Evolutionary conservation across 495 filamentous ascomycete genomes (phyloP), one percentile per base, ranked within the genome.

Genomic region (Trichocladium antarcticum): DNA sequence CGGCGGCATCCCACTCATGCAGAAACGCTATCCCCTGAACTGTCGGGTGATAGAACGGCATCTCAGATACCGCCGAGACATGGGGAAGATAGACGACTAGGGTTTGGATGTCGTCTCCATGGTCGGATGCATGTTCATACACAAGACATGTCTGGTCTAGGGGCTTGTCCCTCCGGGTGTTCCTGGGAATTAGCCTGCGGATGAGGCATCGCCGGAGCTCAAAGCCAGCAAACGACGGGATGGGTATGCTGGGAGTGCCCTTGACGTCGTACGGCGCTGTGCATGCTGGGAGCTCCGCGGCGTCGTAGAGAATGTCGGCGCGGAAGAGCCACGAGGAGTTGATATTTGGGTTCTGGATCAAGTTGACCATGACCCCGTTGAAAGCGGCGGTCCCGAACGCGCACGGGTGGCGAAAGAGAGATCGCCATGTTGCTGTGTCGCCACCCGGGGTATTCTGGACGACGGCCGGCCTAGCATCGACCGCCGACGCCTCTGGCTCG

Each of bases 11-110:
- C 64, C 73, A 86, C 41, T 75, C 72, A 59, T 93, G 83, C 6
- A 87, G 65, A 63, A 87, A 87, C 1, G 83, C 88, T 22, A 93
- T 66, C 5, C 76, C 77, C 40, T 73, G 73, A 5, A 94, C 80
- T 47, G 71, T 65, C 6, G 90, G 90, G 57, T 95, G 87, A 59
- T 97, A 97, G 67, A 79, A 94, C 6, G 90, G 90, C 39, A 89
- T 74, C 15, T 83, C 76, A 14, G 73, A 68, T 9, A 72, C 65
- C 0, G 69, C 64, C 20, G 72, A 57, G 12, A 80, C 75, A 63
- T 94, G 89, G 22, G 89, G 85, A 21, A 84, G 71, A 59, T 89
- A 93, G 16, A 92, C 62, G n/a, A 92, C 76, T 36, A 95, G 66
- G 11, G 73, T 76, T 35, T 64, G 60, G 57, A 19, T 41, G 12